phyloP scores from a whole-genome alignment of 495 filamentous ascomycete species.

The Daldinia caldariorum region DNA sequence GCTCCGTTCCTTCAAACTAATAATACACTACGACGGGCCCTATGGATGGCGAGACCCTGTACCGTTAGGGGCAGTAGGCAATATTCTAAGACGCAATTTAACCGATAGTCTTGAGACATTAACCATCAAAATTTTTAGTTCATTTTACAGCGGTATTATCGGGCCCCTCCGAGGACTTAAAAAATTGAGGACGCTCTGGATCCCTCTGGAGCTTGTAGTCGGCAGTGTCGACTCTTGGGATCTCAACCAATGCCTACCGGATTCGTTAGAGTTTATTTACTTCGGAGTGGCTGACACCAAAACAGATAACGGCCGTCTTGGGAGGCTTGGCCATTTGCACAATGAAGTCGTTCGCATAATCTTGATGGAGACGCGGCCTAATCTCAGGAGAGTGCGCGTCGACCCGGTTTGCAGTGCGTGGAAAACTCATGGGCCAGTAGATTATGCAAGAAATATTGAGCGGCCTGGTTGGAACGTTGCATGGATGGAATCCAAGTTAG shows the following conservation, averaged over 20 bases:
- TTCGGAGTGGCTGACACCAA: background rate
- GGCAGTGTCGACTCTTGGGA: background rate
- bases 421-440: too few relatives aligned
- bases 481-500: background rate
- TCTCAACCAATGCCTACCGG: background rate
- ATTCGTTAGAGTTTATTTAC: slow-evolving; percentile 3
- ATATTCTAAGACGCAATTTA: background rate
- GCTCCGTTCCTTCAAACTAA: background rate
- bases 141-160: too few relatives aligned
- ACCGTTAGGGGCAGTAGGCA: background rate
- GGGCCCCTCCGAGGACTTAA: background rate
- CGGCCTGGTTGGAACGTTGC: background rate
- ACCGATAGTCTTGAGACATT: background rate
- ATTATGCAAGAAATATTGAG: background rate
- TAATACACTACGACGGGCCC: background rate
- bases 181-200: background rate
- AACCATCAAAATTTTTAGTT: too few relatives aligned
- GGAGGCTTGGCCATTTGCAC: too few relatives aligned
- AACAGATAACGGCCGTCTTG: too few relatives aligned
- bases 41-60: background rate
- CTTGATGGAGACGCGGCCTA: background rate
- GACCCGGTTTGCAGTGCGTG: too few relatives aligned
- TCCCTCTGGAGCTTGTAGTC: background rate
- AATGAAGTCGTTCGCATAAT: background rate
- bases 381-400: background rate